phyloP scores from a whole-genome alignment of 345 rosid species.

The Mangifera indica region DNA sequence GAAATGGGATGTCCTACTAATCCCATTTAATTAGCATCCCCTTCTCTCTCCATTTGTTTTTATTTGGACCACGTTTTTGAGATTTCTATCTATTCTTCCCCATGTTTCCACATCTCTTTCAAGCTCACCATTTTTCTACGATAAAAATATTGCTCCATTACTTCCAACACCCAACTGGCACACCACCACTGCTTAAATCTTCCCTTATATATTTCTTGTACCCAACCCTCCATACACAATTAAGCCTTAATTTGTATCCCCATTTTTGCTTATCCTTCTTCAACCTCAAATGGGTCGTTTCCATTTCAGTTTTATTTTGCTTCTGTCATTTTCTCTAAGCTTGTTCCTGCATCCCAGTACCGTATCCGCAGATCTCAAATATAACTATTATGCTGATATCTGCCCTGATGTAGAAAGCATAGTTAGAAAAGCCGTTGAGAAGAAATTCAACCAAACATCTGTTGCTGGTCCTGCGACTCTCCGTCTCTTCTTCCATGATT shows the following conservation, averaged over 20 bases:
- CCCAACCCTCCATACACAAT: too few relatives aligned
- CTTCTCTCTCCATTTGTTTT: too few relatives aligned
- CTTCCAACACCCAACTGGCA: constrained; percentile 31
- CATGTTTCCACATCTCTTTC: constrained; percentile 21
- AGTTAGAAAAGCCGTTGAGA: constrained; percentile 44
- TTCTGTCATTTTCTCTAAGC: constrained; percentile 41
- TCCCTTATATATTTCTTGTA: not conserved
- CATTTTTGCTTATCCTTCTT: not conserved
- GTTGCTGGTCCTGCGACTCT: constrained; percentile 76
- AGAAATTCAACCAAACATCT: constrained; percentile 58
- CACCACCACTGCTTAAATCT: not conserved
- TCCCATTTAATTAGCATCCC: too few relatives aligned
- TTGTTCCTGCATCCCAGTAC: constrained; percentile 42
- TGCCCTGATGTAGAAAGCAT: constrained; percentile 75
- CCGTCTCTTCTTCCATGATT: constrained; percentile 88
- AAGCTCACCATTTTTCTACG: not conserved
- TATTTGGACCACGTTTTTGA: constrained; percentile 15
- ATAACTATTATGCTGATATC: constrained; percentile 43
- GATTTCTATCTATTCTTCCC: not conserved
- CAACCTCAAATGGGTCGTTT: constrained; percentile 21
- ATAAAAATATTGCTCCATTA: not conserved
- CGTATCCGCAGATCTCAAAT: constrained; percentile 56
- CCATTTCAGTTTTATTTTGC: constrained; percentile 22
- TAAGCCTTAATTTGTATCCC: not conserved
- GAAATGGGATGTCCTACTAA: too few relatives aligned